phyloP scores from a whole-genome alignment of 148 eudicot genomes.

The Rhododendron molle region DNA sequence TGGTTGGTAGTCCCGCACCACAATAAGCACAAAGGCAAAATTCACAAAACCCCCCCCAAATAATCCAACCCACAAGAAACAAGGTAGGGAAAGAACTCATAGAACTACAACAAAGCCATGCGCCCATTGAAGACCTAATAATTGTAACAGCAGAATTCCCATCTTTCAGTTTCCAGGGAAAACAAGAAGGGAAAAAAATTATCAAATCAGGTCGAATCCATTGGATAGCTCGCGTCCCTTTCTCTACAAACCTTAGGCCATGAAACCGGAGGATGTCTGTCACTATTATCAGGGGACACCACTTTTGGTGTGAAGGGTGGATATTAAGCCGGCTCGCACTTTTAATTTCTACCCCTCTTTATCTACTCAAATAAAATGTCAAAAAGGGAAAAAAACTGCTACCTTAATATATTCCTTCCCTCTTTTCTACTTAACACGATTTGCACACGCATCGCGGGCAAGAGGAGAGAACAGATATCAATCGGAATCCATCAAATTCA shows the following conservation, averaged over 20 bases:
- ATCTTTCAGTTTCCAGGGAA: background rate
- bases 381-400: too few species aligned
- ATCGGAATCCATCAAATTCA: background rate
- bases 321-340: too few species aligned
- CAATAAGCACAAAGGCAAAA: background rate
- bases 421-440: too few species aligned
- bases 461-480: background rate
- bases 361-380: too few species aligned
- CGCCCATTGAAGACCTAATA: background rate
- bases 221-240: background rate
- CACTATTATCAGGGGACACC: too few species aligned
- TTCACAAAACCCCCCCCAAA: too few species aligned
- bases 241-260: background rate
- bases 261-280: background rate
- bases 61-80: background rate
- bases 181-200: background rate
- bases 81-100: background rate
- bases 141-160: background rate
- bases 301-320: too few species aligned
- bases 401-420: too few species aligned
- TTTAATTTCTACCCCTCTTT: too few species aligned
- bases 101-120: background rate
- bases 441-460: background rate
- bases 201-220: background rate
- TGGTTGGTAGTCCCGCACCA: background rate